Evolutionary conservation across 495 filamentous ascomycete species (phyloP), one percentile per base, ranked within the genome.

Genomic region (Tuber calosporum): DNA sequence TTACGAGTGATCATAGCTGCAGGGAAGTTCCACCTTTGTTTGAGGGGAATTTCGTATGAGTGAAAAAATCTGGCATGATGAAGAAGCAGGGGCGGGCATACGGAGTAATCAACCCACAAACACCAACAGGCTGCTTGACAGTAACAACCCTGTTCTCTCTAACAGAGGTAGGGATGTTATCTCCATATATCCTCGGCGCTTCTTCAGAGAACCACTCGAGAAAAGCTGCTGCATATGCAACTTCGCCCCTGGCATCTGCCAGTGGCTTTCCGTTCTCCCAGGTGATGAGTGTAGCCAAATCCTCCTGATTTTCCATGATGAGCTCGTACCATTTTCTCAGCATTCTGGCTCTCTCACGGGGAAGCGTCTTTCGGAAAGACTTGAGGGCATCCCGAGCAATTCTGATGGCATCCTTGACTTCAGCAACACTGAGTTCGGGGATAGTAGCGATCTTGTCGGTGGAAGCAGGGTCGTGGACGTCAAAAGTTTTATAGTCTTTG

Each of bases 1-100:
- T 97, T 97, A 38, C 93, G 85, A 4, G 93, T 94, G 77, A 96
- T 90, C 93, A 97, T 97, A 9, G 93, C 93, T 11, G 91, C 90
- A 3, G 93, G 93, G 83, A 96, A 97, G 84, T 97, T 97, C 93
- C 93, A 97, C 26, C 53, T 62, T 58, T 40, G n/a, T 53, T 62
- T 30, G 26, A 34, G 53, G 26, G 34, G 53, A n/a, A 69, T 39
- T 19, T 38, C 5, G 67, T 39, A 5, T 42, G 40, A 69, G 67
- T 42, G 26, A 26, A 7, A 40, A 41, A 39, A 26, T 37, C 26
- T 69, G 34, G 26, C 20, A 69, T 69, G 17, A 17, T 20, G 20
- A 34, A 38, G 40, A 19, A 37, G 40, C 17, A 39, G 76, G 26
- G 48, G 83, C 13, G 34, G 17, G 17, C 53, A 30, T 62, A 62